Evolutionary conservation across 1,284 basidiomycete species (phyloP).

Genomic region (Sporisorium scitamineum): DNA sequence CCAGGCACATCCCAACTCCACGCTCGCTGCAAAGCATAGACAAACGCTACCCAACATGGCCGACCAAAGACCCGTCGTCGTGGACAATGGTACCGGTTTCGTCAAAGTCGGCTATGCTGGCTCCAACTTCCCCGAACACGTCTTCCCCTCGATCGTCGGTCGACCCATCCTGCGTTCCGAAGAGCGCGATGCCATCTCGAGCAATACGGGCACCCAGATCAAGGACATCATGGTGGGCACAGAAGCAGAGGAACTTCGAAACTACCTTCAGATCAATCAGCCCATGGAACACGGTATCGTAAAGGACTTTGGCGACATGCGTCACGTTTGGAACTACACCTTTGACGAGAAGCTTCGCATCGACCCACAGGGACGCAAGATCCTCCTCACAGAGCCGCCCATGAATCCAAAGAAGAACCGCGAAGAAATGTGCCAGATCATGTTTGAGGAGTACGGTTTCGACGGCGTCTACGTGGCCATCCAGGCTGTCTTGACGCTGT

Average conservation of each 20-base stretch:
- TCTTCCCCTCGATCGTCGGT: slow-evolving; percentile 96
- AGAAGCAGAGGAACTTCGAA: slow-evolving; percentile 91
- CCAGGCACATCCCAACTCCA: neutral
- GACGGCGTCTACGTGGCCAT: slow-evolving; percentile 97
- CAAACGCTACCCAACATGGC: slow-evolving; percentile 50
- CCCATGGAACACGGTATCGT: slow-evolving; percentile 99
- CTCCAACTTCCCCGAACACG: slow-evolving; percentile 91
- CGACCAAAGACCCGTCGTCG: slow-evolving; percentile 80
- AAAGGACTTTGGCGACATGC: slow-evolving; percentile 99
- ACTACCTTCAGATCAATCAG: slow-evolving; percentile 94
- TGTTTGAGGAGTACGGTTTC: slow-evolving; percentile 99
- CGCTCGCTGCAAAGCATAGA: neutral
- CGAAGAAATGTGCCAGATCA: slow-evolving; percentile 94
- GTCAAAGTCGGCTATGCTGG: slow-evolving; percentile 97
- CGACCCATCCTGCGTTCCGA: slow-evolving; percentile 97
- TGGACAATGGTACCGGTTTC: slow-evolving; percentile 93
- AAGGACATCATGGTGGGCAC: slow-evolving; percentile 98
- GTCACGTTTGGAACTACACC: slow-evolving; percentile 96
- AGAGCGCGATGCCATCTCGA: slow-evolving; percentile 81
- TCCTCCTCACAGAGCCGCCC: slow-evolving; percentile 97
- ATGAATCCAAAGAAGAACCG: slow-evolving; percentile 98
- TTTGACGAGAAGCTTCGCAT: slow-evolving; percentile 94
- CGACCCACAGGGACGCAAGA: slow-evolving; percentile 87
- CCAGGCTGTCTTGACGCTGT: slow-evolving; percentile 96
- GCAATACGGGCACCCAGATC: slow-evolving; percentile 63